phyloP scores from a whole-genome alignment of 371 early-diverging fungal genomes.

The Sporodiniella umbellata region DNA sequence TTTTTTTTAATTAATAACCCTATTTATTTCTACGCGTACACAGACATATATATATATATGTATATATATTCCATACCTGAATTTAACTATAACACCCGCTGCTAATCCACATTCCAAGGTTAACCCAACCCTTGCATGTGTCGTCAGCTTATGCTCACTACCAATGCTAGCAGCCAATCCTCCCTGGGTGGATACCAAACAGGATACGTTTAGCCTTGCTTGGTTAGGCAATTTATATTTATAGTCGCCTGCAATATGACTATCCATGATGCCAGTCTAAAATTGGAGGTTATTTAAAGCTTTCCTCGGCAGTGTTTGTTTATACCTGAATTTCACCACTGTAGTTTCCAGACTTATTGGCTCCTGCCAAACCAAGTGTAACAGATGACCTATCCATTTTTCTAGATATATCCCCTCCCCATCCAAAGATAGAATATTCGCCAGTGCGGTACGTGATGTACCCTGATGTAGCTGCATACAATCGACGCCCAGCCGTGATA shows the following conservation, averaged over 20 bases:
- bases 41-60: no score
- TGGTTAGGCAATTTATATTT: constrained; percentile 35
- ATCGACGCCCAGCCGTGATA: constrained; percentile 63
- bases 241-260: constrained; percentile 49
- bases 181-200: constrained; percentile 49
- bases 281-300: no score
- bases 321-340: constrained; percentile 59
- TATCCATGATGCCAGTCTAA: constrained; percentile 47
- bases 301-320: no score
- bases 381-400: constrained; percentile 58
- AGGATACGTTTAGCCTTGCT: constrained; percentile 29
- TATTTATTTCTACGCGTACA: not conserved
- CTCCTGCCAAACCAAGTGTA: constrained; percentile 58
- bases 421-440: constrained; percentile 64
- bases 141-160: constrained; percentile 61
- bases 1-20: not conserved
- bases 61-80: constrained; percentile 47
- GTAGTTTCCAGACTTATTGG: constrained; percentile 46
- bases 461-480: constrained; percentile 63
- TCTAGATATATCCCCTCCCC: constrained; percentile 53
- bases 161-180: constrained; percentile 53
- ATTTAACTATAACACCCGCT: constrained; percentile 68
- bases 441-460: constrained; percentile 79
- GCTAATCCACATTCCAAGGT: constrained; percentile 73
- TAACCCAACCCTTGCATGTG: constrained; percentile 70